Evolutionary conservation across 2,329 filamentous ascomycete species (phyloP).

Genomic region (Phaeophleospora eucalypticola): DNA sequence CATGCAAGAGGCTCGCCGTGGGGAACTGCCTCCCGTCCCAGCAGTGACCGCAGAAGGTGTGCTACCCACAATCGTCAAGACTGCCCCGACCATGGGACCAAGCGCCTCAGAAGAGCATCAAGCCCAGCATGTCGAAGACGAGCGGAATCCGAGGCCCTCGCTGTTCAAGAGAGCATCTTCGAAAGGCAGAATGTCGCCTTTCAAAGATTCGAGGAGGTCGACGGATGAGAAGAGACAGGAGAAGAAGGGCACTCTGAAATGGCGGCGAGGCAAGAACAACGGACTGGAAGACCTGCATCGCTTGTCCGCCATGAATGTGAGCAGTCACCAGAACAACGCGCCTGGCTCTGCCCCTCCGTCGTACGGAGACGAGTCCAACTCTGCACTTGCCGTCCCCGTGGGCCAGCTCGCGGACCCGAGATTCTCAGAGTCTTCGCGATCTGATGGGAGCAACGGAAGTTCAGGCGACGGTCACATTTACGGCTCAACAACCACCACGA

Average conservation of each 20-base stretch:
- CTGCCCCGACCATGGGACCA: constrained; percentile 62
- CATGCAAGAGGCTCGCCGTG: constrained; percentile 36
- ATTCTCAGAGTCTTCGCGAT: constrained; percentile 82
- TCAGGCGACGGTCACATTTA: constrained; percentile 55
- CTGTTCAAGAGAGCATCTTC: constrained; percentile 26
- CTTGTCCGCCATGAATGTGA: constrained; percentile 54
- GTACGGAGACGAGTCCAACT: constrained; percentile 59
- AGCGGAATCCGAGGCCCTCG: constrained; percentile 16
- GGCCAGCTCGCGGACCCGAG: constrained; percentile 42
- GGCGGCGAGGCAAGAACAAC: constrained; percentile 30
- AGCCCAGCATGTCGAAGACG: constrained; percentile 13
- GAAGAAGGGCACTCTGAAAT: constrained; percentile 24
- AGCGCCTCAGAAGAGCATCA: neutral
- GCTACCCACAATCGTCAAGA: constrained; percentile 77
- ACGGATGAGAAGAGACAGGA: constrained; percentile 16
- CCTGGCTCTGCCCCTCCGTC: constrained; percentile 46
- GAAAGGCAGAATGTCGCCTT: constrained; percentile 11
- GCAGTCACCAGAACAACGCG: constrained; percentile 31
- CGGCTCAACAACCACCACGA: constrained; percentile 55
- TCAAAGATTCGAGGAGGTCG: constrained; percentile 16
- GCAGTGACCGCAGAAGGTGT: constrained; percentile 28
- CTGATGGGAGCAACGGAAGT: constrained; percentile 64
- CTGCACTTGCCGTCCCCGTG: constrained; percentile 60
- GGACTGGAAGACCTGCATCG: constrained; percentile 44
- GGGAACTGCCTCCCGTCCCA: constrained; percentile 48